phyloP scores from a whole-genome alignment of 768 basidiomycete species.

The Suillus occidentalis region DNA sequence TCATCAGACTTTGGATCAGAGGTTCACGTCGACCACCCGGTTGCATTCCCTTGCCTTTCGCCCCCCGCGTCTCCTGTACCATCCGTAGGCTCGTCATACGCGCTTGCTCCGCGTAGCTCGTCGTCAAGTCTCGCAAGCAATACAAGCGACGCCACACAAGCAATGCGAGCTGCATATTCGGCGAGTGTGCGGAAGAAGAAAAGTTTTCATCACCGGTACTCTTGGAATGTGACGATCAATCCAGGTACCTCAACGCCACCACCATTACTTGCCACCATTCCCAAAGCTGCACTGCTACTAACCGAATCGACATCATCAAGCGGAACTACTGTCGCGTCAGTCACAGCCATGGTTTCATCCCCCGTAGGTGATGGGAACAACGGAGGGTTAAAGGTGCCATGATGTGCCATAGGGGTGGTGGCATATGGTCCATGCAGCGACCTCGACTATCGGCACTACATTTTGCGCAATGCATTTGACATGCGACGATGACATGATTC shows the following conservation, averaged over 20 bases:
- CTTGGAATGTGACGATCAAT: conserved; percentile 29
- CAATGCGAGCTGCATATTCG: conserved; percentile 34
- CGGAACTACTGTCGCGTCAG: conserved; percentile 4
- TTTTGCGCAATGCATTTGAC: conserved; percentile 4
- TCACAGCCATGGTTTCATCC: background rate
- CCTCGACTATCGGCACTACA: background rate
- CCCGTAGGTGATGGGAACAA: background rate
- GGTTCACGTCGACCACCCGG: conserved; percentile 10
- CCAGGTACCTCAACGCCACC: conserved; percentile 19
- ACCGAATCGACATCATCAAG: conserved; percentile 11
- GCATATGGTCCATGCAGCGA: background rate
- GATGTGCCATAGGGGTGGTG: background rate
- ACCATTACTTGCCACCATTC: conserved; percentile 9
- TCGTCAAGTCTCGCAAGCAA: conserved; percentile 28
- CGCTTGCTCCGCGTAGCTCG: conserved; percentile 27
- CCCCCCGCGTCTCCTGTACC: conserved; percentile 30
- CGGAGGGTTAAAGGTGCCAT: background rate
- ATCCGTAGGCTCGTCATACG: conserved; percentile 29
- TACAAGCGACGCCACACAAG: conserved; percentile 23
- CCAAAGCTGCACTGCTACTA: conserved; percentile 18
- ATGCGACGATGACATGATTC: background rate
- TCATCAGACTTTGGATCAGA: conserved; percentile 31
- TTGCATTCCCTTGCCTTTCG: conserved; percentile 18
- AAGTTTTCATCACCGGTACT: conserved; percentile 30
- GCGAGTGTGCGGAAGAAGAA: conserved; percentile 34